phyloP scores from a whole-genome alignment of 2,329 filamentous ascomycete genomes.

The Zymoseptoria ardabiliae region DNA sequence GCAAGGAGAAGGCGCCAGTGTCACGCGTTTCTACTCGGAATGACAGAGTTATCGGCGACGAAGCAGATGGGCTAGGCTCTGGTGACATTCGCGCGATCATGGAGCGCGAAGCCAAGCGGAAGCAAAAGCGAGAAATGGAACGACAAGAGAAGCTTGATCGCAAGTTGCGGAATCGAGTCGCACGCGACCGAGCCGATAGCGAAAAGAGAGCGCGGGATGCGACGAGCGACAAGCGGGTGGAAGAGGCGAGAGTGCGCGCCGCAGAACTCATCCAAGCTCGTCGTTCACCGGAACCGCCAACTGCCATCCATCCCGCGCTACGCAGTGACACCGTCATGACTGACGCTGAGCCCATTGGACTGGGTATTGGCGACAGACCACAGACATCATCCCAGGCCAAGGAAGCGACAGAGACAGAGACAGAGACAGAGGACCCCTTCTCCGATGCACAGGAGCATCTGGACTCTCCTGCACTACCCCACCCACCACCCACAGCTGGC shows the following conservation, averaged over 20 bases:
- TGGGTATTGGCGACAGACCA: slow-evolving; percentile 23
- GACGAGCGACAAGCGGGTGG: slow-evolving; percentile 42
- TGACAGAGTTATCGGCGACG: slow-evolving; percentile 56
- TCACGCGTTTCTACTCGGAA: slow-evolving; percentile 30
- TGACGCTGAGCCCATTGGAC: slow-evolving; percentile 19
- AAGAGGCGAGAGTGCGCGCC: slow-evolving; percentile 15
- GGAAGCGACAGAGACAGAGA: background rate
- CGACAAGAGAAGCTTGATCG: slow-evolving; percentile 62
- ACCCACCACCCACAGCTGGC: background rate
- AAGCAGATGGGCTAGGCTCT: slow-evolving; percentile 81
- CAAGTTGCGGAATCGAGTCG: slow-evolving; percentile 58
- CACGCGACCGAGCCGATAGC: slow-evolving; percentile 44
- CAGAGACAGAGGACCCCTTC: background rate
- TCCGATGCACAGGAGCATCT: background rate
- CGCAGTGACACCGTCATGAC: slow-evolving; percentile 15
- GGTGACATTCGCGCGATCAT: slow-evolving; percentile 78
- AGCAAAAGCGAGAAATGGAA: slow-evolving; percentile 62
- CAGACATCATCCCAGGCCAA: slow-evolving; percentile 1
- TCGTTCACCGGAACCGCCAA: slow-evolving; percentile 21
- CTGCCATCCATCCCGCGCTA: slow-evolving; percentile 30
- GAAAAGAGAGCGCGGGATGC: slow-evolving; percentile 40
- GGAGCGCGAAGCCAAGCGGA: slow-evolving; percentile 77
- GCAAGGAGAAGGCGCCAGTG: slow-evolving; percentile 17
- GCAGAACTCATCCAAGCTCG: slow-evolving; percentile 23
- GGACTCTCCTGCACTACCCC: background rate